Evolutionary conservation across 2,329 filamentous ascomycete genomes (phyloP).

Genomic region (Phyllosticta paracitricarpa): DNA sequence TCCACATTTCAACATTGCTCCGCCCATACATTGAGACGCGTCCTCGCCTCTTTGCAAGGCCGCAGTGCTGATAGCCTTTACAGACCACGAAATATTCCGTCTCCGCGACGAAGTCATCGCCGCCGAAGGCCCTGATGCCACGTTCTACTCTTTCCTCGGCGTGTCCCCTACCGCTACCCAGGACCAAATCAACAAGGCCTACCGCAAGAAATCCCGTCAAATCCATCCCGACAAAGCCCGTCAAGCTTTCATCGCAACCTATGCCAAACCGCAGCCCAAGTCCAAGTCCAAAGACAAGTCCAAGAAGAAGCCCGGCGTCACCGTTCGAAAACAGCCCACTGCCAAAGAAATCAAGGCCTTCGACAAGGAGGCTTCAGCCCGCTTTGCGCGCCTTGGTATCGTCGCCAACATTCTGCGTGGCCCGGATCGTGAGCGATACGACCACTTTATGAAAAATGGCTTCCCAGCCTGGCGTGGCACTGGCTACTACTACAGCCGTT

Average conservation of each 20-base stretch:
- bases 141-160: conserved; percentile 90
- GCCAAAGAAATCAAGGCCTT: conserved; percentile 67
- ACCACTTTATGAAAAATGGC: conserved; percentile 85
- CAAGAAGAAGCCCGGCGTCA: conserved; percentile 45
- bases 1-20: not conserved
- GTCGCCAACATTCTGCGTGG: conserved; percentile 81
- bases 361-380: conserved; percentile 70
- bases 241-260: conserved; percentile 66
- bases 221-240: conserved; percentile 95
- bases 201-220: conserved; percentile 73
- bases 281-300: conserved; percentile 33
- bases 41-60: not conserved
- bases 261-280: conserved; percentile 34
- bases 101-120: conserved; percentile 75
- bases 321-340: conserved; percentile 60
- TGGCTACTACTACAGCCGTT: conserved; percentile 94
- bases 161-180: conserved; percentile 62
- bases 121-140: conserved; percentile 65
- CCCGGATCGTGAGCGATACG: conserved; percentile 73
- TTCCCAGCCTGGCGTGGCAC: conserved; percentile 97
- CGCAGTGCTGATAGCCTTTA: not conserved
- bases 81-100: conserved; percentile 97
- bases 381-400: conserved; percentile 74
- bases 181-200: conserved; percentile 88
- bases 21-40: not conserved